These are phyloP conservation scores for Galerina sulciceps DNA, from an alignment of 768 basidiomycete genomes.

Conservation along the genomic window DNA sequence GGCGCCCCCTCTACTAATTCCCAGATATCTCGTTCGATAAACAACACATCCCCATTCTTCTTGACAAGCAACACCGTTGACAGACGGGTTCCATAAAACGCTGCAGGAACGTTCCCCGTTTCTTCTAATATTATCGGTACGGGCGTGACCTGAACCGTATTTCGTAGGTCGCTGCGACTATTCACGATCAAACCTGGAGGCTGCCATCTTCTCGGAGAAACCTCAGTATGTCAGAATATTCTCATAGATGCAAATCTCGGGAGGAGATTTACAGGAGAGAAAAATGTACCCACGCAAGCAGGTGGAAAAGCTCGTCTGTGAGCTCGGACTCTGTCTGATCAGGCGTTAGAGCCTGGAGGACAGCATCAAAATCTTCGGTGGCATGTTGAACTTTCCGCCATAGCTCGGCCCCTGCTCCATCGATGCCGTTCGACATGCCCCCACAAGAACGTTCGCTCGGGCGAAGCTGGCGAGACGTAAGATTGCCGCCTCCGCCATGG, in stretches of 20 bases:
- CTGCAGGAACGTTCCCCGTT: constrained; percentile 14
- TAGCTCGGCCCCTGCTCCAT: constrained; percentile 57
- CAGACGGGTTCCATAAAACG: constrained; percentile 69
- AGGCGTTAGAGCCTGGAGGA: constrained; percentile 43
- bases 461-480: constrained; percentile 58
- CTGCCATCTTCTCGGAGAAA: constrained; percentile 47
- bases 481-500: constrained; percentile 65
- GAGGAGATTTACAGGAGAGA: constrained; percentile 11
- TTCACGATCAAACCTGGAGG: constrained; percentile 47
- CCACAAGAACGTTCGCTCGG: constrained; percentile 52
- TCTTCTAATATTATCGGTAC: constrained; percentile 39
- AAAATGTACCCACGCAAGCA: constrained; percentile 69
- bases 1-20: constrained; percentile 44
- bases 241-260: constrained; percentile 16
- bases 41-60: constrained; percentile 61
- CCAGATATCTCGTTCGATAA: constrained; percentile 79
- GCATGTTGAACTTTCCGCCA: constrained; percentile 83
- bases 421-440: constrained; percentile 78
- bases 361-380: constrained; percentile 43
- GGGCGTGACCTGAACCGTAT: constrained; percentile 70
- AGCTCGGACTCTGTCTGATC: constrained; percentile 54
- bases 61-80: constrained; percentile 73
- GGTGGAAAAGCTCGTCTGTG: constrained; percentile 60
- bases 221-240: constrained; percentile 29
- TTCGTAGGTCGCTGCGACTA: constrained; percentile 58